Evolutionary conservation across 768 basidiomycete genomes (phyloP), one percentile per base, ranked within the genome.

Genomic region (Suillus plorans): DNA sequence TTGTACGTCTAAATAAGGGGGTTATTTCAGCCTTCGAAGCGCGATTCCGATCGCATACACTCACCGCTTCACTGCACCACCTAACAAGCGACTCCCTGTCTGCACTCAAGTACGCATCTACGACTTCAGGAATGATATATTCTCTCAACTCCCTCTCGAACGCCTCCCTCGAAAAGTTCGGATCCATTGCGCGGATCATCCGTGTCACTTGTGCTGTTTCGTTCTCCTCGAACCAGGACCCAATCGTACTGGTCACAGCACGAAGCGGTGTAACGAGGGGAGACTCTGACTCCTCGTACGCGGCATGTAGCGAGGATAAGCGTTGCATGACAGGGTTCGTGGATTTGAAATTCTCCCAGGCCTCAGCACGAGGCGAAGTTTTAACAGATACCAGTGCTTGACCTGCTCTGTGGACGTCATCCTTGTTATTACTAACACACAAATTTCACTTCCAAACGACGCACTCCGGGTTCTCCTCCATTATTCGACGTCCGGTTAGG

Each of bases 71-170:
- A 25, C 93, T 88, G 74, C 95, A 97, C 97, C 97, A 99, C 66
- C 85, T 86, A 73, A 84, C 86, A 70, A 99, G 79, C 2, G 90
- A 82, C 73, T 95, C 92, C 74, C 88, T 85, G 73, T 99, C 97
- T 34, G 94, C 96, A 63, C 87, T 90, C 66, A 99, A 76, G 72
- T 97, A 98, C 34, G 95, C 97, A 73, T 99, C 97, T 8, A 99
- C 94, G 14, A 99, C 89, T 74, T 99, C 97, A 0, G 97, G 97
- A 3, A 99, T 87, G 67, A 99, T 99, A 71, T 98, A 99, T 77
- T 99, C 97, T 65, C 96, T 80, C 64, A 99, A 75, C 73, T 99
- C 97, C 65, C 90, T 83, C 71, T 94, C 90, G 72, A 97, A 99
- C 41, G 81, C 78, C 73, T 98, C 97, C 72, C 90, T 86, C 63